Conservation (phyloP, 257 asterid genomes). For the Misopates orontium region DNA sequence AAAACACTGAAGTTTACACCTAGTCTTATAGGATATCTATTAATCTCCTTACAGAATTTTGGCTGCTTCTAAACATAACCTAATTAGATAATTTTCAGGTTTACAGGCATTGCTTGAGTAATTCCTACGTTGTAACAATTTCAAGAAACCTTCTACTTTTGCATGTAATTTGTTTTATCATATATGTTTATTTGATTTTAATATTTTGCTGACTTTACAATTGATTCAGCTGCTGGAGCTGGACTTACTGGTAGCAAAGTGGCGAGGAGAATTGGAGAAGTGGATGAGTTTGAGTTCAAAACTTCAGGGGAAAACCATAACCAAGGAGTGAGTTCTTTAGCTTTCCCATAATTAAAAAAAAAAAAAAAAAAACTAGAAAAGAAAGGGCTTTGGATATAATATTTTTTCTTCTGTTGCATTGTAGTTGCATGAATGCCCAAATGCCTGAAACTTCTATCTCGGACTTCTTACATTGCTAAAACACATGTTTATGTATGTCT, state of each 20-base stretch:
- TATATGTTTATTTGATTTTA: background rate
- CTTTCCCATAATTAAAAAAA: conserved; percentile 16
- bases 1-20: no score
- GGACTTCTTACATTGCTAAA: background rate
- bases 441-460: background rate
- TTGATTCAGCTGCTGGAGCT: conserved; percentile 90
- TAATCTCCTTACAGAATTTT: no score
- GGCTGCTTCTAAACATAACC: no score
- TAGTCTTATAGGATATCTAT: no score
- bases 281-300: conserved; percentile 95
- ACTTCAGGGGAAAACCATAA: conserved; percentile 82
- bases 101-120: background rate
- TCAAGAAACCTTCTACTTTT: background rate
- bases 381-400: conserved; percentile 2
- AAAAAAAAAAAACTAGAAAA: background rate
- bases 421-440: conserved; percentile 11
- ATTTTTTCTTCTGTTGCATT: conserved; percentile 14
- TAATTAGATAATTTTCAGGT: conserved; percentile 9
- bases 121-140: background rate
- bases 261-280: conserved; percentile 91
- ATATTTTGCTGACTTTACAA: conserved; percentile 24
- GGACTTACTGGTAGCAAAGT: conserved; percentile 93
- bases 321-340: conserved; percentile 76
- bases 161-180: background rate
- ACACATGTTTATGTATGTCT: conserved; percentile 16